Evolutionary conservation across 495 filamentous ascomycete genomes (phyloP).

Genomic region (Penicillium cinerascens): DNA sequence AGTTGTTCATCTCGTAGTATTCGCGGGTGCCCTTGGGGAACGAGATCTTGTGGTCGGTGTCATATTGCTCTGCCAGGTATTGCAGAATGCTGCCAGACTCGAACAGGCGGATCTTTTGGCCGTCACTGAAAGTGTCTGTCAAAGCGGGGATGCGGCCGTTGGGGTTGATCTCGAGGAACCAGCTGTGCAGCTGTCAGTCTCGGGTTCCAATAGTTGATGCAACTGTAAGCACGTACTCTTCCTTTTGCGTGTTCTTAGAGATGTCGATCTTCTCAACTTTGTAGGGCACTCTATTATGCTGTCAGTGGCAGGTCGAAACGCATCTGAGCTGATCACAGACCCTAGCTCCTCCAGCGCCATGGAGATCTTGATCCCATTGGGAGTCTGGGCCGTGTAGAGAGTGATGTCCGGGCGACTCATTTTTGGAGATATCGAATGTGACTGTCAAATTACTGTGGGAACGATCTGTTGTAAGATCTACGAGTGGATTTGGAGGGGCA

Average conservation of each 20-base stretch:
- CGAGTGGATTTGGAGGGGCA: background rate
- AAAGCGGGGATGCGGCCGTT: conserved; percentile 94
- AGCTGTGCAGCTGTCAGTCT: conserved; percentile 32
- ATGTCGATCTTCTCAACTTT: conserved; percentile 65
- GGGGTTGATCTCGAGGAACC: conserved; percentile 91
- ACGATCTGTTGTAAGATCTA: background rate
- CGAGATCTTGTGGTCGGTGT: conserved; percentile 77
- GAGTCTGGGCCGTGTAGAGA: conserved; percentile 50
- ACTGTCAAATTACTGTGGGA: background rate
- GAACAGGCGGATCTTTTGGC: conserved; percentile 70
- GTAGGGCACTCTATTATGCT: conserved; percentile 50
- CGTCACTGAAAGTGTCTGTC: conserved; percentile 71
- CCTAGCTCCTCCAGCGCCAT: conserved; percentile 89
- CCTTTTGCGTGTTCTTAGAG: conserved; percentile 71
- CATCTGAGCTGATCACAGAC: conserved; percentile 14
- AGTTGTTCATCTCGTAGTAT: conserved; percentile 74
- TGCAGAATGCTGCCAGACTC: conserved; percentile 84
- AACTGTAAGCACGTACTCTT: conserved; percentile 46
- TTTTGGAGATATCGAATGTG: conserved; percentile 8
- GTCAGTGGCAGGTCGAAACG: conserved; percentile 11
- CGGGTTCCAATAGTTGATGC: background rate
- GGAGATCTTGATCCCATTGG: conserved; percentile 69
- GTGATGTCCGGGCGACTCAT: conserved; percentile 43
- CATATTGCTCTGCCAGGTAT: conserved; percentile 79
- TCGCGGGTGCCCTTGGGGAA: conserved; percentile 73